phyloP scores from a whole-genome alignment of 148 eudicot genomes.

The Vaccinium macrocarpon region DNA sequence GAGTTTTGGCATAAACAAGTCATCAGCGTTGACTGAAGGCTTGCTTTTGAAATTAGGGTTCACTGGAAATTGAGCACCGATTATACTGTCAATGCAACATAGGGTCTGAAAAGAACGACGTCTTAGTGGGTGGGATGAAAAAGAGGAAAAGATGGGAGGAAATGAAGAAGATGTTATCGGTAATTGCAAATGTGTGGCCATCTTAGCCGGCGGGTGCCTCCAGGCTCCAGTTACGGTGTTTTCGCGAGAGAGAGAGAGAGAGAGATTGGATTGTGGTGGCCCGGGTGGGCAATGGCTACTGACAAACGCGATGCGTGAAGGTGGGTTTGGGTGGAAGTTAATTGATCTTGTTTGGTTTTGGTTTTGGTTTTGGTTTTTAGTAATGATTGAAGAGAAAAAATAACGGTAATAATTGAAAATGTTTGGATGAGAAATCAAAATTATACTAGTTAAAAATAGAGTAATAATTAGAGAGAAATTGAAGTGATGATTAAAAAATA shows the following conservation, averaged over 20 bases:
- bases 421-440: no score
- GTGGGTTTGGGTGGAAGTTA: no score
- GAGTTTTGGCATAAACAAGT: constrained; percentile 64
- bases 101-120: constrained; percentile 20
- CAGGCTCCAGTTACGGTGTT: neutral
- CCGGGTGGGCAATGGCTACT: no score
- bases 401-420: no score
- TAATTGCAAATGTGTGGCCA: constrained; percentile 45
- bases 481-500: no score
- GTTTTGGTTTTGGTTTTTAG: no score
- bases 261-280: neutral
- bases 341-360: no score
- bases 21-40: constrained; percentile 19
- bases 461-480: no score
- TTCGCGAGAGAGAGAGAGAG: neutral
- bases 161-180: constrained; percentile 50
- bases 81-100: constrained; percentile 24
- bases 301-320: no score
- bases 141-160: constrained; percentile 30
- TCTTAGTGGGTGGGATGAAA: constrained; percentile 23
- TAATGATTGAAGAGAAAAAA: no score
- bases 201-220: neutral
- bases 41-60: constrained; percentile 46
- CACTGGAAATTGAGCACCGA: constrained; percentile 43
- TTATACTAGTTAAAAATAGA: no score